Evolutionary conservation across 2,329 filamentous ascomycete genomes (phyloP).

Genomic region (Fusarium sulawesiense): DNA sequence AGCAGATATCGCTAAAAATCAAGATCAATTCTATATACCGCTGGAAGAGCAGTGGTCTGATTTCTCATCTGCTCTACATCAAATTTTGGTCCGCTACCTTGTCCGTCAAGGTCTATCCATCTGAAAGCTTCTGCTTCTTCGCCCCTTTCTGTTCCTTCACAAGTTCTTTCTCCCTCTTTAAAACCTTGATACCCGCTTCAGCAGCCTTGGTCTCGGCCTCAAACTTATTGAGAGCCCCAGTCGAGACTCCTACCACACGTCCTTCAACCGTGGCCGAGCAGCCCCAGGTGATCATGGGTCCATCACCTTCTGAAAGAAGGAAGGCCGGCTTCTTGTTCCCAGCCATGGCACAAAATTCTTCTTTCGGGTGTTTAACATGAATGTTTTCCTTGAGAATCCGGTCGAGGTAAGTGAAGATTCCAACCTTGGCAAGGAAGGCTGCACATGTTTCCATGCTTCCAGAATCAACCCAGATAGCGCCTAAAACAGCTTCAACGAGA

Average conservation of each 20-base stretch:
- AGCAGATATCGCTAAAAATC: not conserved
- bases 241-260: conserved; percentile 57
- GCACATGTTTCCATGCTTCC: conserved; percentile 71
- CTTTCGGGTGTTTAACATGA: conserved; percentile 72
- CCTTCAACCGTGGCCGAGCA: conserved; percentile 65
- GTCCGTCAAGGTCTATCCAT: not conserved
- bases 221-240: conserved; percentile 59
- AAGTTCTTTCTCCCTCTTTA: conserved; percentile 43
- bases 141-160: not conserved
- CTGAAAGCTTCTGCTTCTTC: not conserved
- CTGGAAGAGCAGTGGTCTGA: not conserved
- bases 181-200: conserved; percentile 57
- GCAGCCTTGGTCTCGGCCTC: conserved; percentile 69
- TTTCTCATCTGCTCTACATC: not conserved
- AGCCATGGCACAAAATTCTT: conserved; percentile 72
- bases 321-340: conserved; percentile 67
- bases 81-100: not conserved
- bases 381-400: conserved; percentile 70
- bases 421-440: conserved; percentile 69
- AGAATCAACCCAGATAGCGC: conserved; percentile 85
- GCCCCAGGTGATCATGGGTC: conserved; percentile 45
- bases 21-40: not conserved
- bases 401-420: conserved; percentile 72
- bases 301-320: conserved; percentile 45
- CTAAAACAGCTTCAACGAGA: conserved; percentile 82